Conservation (phyloP, 768 basidiomycete species). For the Lyophyllum atratum region DNA sequence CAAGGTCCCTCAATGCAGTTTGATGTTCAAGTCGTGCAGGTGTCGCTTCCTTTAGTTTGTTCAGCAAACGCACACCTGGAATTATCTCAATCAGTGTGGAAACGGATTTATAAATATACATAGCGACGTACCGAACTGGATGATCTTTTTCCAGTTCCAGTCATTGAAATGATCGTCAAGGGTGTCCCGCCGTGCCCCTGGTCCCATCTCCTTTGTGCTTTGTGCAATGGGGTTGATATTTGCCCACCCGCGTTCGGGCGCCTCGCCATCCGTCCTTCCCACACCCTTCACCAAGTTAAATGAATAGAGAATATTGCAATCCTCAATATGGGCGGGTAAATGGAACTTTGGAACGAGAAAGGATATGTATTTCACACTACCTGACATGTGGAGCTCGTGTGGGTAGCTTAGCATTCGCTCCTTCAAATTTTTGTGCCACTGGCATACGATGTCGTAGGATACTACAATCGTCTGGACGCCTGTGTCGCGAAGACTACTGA, state of each 20-base stretch:
- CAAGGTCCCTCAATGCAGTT: neutral
- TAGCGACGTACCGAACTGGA: no score
- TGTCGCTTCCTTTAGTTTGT: neutral
- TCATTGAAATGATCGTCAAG: no score
- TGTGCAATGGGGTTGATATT: constrained; percentile 15
- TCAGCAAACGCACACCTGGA: neutral
- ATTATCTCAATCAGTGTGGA: no score
- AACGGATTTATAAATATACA: no score
- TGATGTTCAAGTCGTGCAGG: neutral
- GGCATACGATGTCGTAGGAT: constrained; percentile 31
- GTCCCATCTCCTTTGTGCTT: constrained; percentile 27
- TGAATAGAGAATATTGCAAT: no score
- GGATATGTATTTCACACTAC: neutral
- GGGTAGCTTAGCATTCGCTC: constrained; percentile 11
- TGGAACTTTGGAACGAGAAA: constrained; percentile 32
- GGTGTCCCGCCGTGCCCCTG: constrained; percentile 10
- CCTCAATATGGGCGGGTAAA: constrained; percentile 22
- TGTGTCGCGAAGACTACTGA: constrained; percentile 10
- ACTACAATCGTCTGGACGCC: constrained; percentile 6
- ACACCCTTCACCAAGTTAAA: no score
- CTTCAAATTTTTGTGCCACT: constrained; percentile 22
- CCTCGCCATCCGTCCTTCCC: constrained; percentile 14
- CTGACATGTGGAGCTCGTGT: neutral
- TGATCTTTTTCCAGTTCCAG: no score
- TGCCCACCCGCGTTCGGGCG: constrained; percentile 24